Percentiles rank a stretch among this genome's conserved stretches.
phyloP scores from a whole-genome alignment of 805 yeast species.

The Priceomyces castillae region DNA sequence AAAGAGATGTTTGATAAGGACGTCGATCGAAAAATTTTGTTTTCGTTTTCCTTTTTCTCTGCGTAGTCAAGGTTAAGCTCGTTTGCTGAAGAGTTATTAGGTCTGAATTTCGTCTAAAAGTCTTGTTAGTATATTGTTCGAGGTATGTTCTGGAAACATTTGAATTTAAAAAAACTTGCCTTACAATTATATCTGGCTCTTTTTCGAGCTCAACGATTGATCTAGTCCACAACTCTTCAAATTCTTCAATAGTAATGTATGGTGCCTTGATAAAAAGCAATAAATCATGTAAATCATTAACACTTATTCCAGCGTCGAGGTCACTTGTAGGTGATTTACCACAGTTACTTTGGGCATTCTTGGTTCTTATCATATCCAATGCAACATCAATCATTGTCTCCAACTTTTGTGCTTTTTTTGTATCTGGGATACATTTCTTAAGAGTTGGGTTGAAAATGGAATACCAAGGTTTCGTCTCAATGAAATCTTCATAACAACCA shows the following conservation, averaged over 20 bases:
- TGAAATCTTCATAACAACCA: constrained; percentile 69
- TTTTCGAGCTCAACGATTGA: constrained; percentile 58
- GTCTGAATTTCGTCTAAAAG: constrained; percentile 18
- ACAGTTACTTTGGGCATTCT: constrained; percentile 64
- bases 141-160: background rate
- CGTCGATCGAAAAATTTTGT: constrained; percentile 69
- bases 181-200: constrained; percentile 71
- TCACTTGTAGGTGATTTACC: constrained; percentile 46
- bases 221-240: constrained; percentile 70
- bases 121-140: constrained; percentile 19
- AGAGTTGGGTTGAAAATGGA: constrained; percentile 55
- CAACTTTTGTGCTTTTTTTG: constrained; percentile 63
- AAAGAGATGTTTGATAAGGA: constrained; percentile 62
- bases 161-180: constrained; percentile 55
- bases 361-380: constrained; percentile 59
- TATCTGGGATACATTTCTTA: constrained; percentile 67
- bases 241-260: constrained; percentile 56
- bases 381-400: constrained; percentile 65
- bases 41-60: constrained; percentile 37
- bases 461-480: constrained; percentile 51
- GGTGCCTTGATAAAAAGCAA: constrained; percentile 47
- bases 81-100: constrained; percentile 18
- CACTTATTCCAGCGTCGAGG: constrained; percentile 49
- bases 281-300: constrained; percentile 51
- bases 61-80: constrained; percentile 36